Conservation (phyloP, 768 basidiomycete species). For the Dentipellis sp. region DNA sequence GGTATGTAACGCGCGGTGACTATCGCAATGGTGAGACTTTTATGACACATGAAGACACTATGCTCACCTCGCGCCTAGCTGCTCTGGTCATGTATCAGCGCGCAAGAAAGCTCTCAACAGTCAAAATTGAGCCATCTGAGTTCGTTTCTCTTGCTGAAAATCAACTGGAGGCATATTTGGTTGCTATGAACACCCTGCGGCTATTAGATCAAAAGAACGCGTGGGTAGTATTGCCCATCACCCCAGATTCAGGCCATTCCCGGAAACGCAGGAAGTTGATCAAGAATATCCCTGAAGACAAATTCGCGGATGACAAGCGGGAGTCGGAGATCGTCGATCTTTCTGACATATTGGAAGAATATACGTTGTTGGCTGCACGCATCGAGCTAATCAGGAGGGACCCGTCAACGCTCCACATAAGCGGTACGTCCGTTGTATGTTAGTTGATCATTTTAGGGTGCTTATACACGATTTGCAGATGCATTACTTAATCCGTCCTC, state of each 20-base stretch:
- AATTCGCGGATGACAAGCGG: slow-evolving; percentile 49
- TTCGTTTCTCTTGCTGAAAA: slow-evolving; percentile 50
- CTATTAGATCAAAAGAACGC: slow-evolving; percentile 73
- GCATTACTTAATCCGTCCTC: slow-evolving; percentile 40
- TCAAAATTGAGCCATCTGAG: slow-evolving; percentile 25
- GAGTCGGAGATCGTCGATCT: slow-evolving; percentile 76
- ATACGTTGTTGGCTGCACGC: slow-evolving; percentile 67
- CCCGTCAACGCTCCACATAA: slow-evolving; percentile 46
- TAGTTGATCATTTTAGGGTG: background rate
- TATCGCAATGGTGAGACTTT: slow-evolving; percentile 74
- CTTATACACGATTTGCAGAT: slow-evolving; percentile 27
- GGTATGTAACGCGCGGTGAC: slow-evolving; percentile 82
- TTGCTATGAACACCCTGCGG: slow-evolving; percentile 83
- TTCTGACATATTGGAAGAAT: slow-evolving; percentile 70
- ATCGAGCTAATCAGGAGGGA: slow-evolving; percentile 67
- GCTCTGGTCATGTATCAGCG: slow-evolving; percentile 91
- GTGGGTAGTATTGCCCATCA: slow-evolving; percentile 67
- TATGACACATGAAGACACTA: background rate
- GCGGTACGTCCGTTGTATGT: slow-evolving; percentile 41
- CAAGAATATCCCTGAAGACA: slow-evolving; percentile 70
- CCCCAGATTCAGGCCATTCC: slow-evolving; percentile 39
- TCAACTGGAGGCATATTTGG: slow-evolving; percentile 71
- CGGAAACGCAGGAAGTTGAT: slow-evolving; percentile 66
- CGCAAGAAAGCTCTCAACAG: slow-evolving; percentile 61
- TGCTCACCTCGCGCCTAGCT: slow-evolving; percentile 36